Percentiles rank a stretch among this genome's conserved stretches.
These are phyloP conservation scores for Aspergillus felis DNA, from an alignment of 2,329 filamentous ascomycete species.

Conservation along the genomic window DNA sequence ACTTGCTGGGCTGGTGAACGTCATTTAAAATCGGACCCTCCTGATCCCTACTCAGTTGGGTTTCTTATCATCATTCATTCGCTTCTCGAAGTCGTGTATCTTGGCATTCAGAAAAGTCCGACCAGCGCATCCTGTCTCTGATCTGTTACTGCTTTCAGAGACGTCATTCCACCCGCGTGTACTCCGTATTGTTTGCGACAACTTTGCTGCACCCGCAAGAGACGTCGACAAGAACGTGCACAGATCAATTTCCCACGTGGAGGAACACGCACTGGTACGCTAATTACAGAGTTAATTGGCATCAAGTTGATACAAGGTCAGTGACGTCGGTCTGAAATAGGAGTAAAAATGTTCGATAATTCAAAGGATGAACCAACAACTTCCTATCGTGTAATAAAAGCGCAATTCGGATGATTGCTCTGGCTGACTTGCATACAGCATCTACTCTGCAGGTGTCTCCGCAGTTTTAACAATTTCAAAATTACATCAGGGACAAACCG, in stretches of 20 bases:
- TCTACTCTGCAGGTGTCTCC: background rate
- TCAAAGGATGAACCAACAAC: background rate
- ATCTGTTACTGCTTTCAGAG: background rate
- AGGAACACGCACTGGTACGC: background rate
- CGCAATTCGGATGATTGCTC: background rate
- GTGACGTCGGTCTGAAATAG: background rate
- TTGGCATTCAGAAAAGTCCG: background rate
- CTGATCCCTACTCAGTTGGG: slow-evolving; percentile 2
- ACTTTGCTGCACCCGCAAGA: background rate
- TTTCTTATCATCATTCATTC: slow-evolving; percentile 3
- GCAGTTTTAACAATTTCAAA: background rate
- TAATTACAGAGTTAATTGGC: background rate
- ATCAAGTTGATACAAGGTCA: background rate
- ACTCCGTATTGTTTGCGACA: background rate
- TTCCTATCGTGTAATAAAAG: background rate
- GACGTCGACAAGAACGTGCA: background rate
- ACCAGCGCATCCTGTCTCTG: background rate
- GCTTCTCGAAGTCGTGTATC: background rate
- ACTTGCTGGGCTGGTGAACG: slow-evolving; percentile 30
- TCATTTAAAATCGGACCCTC: slow-evolving; percentile 8
- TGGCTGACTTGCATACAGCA: background rate
- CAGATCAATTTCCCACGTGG: background rate
- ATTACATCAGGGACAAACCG: background rate
- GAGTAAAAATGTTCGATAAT: background rate
- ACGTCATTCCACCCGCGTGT: background rate